Evolutionary conservation across 305 asterid species (phyloP).

Genomic region (Rubia tinctorum): DNA sequence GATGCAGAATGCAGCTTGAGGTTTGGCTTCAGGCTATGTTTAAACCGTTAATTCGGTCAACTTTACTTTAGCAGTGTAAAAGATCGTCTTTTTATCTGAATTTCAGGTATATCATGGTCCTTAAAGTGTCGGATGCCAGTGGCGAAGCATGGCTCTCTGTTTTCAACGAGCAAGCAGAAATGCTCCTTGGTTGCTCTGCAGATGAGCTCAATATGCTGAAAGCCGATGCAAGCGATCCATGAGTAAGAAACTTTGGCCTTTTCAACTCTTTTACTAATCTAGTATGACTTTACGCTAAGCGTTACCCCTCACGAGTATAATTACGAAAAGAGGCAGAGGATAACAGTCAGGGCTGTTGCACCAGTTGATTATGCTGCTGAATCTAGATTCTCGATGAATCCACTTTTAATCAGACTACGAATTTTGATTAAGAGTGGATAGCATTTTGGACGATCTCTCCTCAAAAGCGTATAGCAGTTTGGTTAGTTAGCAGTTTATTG

Average conservation of each 20-base stretch:
- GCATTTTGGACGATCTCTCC: too few species aligned
- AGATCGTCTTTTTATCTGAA: neutral
- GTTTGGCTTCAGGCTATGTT: constrained; percentile 27
- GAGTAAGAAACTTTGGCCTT: neutral
- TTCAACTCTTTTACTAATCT: neutral
- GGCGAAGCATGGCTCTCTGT: constrained; percentile 77
- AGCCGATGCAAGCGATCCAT: too few species aligned
- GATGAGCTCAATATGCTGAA: constrained; percentile 73
- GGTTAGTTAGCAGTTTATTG: too few species aligned
- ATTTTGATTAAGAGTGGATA: too few species aligned
- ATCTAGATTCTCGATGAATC: constrained; percentile 53
- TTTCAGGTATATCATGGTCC: constrained; percentile 65
- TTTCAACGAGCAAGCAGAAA: constrained; percentile 80
- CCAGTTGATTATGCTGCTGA: constrained; percentile 76
- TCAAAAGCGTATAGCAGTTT: too few species aligned
- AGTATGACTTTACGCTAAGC: constrained; percentile 45
- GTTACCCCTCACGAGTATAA: constrained; percentile 65
- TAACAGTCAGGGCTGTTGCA: constrained; percentile 61
- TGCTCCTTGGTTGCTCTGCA: constrained; percentile 71
- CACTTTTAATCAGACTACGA: too few species aligned
- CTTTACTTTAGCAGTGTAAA: neutral
- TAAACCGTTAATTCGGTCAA: neutral
- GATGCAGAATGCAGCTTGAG: constrained; percentile 61
- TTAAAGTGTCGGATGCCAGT: constrained; percentile 74
- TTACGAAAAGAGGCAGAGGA: constrained; percentile 78